Percentiles rank a stretch among this genome's conserved stretches.
Evolutionary conservation across 139 green algal species (phyloP).

Genomic region (Asterochloris erici): DNA sequence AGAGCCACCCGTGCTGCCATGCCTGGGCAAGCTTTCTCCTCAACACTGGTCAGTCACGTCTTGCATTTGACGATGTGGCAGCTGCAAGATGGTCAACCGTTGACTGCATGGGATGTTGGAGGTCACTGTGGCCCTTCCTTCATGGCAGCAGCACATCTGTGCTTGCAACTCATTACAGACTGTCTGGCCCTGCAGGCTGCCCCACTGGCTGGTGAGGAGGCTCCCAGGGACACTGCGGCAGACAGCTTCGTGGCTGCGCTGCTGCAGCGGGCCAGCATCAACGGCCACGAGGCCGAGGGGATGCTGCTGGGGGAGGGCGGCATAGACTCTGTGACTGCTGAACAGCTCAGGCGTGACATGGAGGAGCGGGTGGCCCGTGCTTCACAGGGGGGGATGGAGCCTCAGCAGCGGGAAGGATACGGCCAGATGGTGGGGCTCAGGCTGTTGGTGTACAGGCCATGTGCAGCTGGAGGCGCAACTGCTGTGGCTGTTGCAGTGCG

Average conservation of each 20-base stretch:
- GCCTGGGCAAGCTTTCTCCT: too few relatives aligned
- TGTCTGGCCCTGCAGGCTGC: not conserved
- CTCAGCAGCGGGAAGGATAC: not conserved
- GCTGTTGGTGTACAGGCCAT: too few relatives aligned
- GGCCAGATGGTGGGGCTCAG: not conserved
- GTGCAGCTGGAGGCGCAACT: too few relatives aligned
- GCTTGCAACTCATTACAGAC: too few relatives aligned
- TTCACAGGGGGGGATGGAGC: conserved; percentile 14
- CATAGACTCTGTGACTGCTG: conserved; percentile 23
- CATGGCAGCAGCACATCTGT: too few relatives aligned
- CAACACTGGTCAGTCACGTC: too few relatives aligned
- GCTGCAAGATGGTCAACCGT: too few relatives aligned
- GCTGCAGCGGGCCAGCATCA: conserved; percentile 21
- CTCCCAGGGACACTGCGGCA: not conserved
- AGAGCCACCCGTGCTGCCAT: too few relatives aligned
- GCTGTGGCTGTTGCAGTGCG: too few relatives aligned
- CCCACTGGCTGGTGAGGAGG: conserved; percentile 2
- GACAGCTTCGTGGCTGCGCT: conserved; percentile 30
- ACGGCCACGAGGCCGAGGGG: conserved; percentile 17
- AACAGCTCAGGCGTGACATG: conserved; percentile 49
- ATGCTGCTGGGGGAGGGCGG: conserved; percentile 17
- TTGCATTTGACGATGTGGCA: too few relatives aligned
- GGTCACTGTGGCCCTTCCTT: too few relatives aligned
- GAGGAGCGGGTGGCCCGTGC: conserved; percentile 43
- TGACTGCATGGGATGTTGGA: too few relatives aligned